Evolutionary conservation across 2,329 filamentous ascomycete genomes (phyloP).

Genomic region (Aspergillus eucalypticola): DNA sequence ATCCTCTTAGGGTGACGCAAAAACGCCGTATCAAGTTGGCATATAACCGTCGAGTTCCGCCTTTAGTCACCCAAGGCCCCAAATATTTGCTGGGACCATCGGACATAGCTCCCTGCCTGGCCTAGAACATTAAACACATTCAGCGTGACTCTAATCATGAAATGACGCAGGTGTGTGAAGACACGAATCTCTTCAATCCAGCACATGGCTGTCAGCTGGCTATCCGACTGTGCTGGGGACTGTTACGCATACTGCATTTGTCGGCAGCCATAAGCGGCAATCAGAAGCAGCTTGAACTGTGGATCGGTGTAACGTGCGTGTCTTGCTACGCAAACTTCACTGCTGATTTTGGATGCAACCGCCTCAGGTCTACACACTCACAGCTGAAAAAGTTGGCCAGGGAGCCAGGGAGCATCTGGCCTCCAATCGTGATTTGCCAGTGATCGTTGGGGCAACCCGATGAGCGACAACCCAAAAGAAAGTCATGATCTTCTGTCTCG

Average conservation of each 20-base stretch:
- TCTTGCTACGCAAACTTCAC: constrained; percentile 53
- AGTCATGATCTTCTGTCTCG: constrained; percentile 77
- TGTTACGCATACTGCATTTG: constrained; percentile 51
- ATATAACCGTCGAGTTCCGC: constrained; percentile 34
- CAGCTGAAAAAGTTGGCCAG: constrained; percentile 69
- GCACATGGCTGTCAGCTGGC: constrained; percentile 54
- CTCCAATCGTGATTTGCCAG: constrained; percentile 59
- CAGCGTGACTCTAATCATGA: constrained; percentile 23
- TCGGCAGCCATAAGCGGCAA: constrained; percentile 54
- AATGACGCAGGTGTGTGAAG: constrained; percentile 51
- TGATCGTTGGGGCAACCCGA: constrained; percentile 75
- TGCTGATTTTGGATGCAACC: constrained; percentile 62
- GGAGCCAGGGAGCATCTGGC: constrained; percentile 65
- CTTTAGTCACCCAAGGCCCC: constrained; percentile 46
- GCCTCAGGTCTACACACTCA: constrained; percentile 63
- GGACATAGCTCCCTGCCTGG: constrained; percentile 53
- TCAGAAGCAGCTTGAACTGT: constrained; percentile 48
- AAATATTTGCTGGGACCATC: constrained; percentile 48
- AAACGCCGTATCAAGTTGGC: constrained; percentile 29
- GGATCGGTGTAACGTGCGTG: constrained; percentile 57
- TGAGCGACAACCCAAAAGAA: constrained; percentile 76
- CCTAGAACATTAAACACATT: constrained; percentile 30
- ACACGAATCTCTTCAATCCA: constrained; percentile 57
- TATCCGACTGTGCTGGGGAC: constrained; percentile 52
- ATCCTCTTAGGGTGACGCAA: constrained; percentile 39